These are phyloP conservation scores for Umbelopsis isabellina DNA, from an alignment of 192 early-diverging fungal species.

Conservation along the genomic window DNA sequence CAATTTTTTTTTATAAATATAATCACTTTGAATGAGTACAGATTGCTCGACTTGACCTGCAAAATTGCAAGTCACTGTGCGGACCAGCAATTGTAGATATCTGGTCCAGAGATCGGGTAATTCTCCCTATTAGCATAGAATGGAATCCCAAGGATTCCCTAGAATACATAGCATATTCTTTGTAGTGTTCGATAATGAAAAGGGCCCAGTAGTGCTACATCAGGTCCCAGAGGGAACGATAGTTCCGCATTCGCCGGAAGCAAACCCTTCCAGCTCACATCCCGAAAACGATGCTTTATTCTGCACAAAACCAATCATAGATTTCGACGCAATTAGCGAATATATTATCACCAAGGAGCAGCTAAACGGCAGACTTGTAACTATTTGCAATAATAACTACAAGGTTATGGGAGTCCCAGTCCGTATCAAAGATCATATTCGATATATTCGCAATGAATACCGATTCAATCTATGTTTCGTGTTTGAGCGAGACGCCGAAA, in stretches of 20 bases:
- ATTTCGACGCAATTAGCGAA: slow-evolving; percentile 80
- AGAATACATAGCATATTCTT: slow-evolving; percentile 79
- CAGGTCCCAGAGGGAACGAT: slow-evolving; percentile 80
- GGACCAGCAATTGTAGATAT: too few species aligned
- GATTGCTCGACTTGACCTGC: too few species aligned
- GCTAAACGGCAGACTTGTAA: slow-evolving; percentile 76
- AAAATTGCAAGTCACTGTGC: too few species aligned
- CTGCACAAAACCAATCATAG: slow-evolving; percentile 54
- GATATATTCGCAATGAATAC: slow-evolving; percentile 72
- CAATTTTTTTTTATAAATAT: not conserved
- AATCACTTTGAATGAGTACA: too few species aligned
- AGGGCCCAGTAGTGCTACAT: slow-evolving; percentile 76
- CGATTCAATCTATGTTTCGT: slow-evolving; percentile 96
- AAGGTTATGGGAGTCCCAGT: slow-evolving; percentile 81
- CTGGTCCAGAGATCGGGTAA: too few species aligned
- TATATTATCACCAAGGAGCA: slow-evolving; percentile 85
- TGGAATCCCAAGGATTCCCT: slow-evolving; percentile 67
- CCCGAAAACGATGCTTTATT: slow-evolving; percentile 16
- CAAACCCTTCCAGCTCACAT: not conserved
- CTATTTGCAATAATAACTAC: slow-evolving; percentile 67
- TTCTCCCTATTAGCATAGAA: not conserved
- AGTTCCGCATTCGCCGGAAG: slow-evolving; percentile 27
- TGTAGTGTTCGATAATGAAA: slow-evolving; percentile 74
- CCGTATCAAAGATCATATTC: slow-evolving; percentile 59
- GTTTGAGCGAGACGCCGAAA: slow-evolving; percentile 84